Conservation (phyloP, 1,139 yeast genomes). For the Lodderomyces orthopsilosis region DNA sequence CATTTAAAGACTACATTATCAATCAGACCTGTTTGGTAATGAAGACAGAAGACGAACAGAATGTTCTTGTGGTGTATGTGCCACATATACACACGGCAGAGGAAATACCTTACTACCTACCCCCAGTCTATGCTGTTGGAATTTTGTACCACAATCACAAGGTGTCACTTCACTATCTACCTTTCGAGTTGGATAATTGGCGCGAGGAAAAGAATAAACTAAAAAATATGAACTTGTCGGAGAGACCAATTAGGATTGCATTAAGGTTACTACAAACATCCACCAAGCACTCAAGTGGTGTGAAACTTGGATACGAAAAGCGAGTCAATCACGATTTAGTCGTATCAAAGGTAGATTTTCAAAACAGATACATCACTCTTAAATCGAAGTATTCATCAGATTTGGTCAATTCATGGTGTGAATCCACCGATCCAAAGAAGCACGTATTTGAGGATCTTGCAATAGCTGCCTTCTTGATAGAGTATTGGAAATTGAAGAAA, state of each 20-base stretch:
- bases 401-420: constrained; percentile 84
- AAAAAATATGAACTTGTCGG: constrained; percentile 39
- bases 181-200: constrained; percentile 43
- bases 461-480: constrained; percentile 92
- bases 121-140: constrained; percentile 81
- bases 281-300: constrained; percentile 79
- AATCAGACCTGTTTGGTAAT: constrained; percentile 77
- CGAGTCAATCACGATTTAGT: constrained; percentile 86
- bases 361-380: constrained; percentile 73
- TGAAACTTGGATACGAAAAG: constrained; percentile 79
- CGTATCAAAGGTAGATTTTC: constrained; percentile 79
- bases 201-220: constrained; percentile 22
- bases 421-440: constrained; percentile 89
- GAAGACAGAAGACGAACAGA: constrained; percentile 17
- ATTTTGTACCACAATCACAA: constrained; percentile 49
- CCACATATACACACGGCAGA: constrained; percentile 66
- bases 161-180: constrained; percentile 81
- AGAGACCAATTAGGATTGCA: constrained; percentile 78
- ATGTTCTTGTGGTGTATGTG: constrained; percentile 61
- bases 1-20: constrained; percentile 75
- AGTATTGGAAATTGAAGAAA: constrained; percentile 64
- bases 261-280: constrained; percentile 76
- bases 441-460: constrained; percentile 97
- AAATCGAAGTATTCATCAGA: constrained; percentile 79
- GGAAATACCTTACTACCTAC: constrained; percentile 83